Percentiles rank a stretch among this genome's conserved stretches.
phyloP scores from a whole-genome alignment of 2,329 filamentous ascomycete genomes.

The Fusarium sp. region DNA sequence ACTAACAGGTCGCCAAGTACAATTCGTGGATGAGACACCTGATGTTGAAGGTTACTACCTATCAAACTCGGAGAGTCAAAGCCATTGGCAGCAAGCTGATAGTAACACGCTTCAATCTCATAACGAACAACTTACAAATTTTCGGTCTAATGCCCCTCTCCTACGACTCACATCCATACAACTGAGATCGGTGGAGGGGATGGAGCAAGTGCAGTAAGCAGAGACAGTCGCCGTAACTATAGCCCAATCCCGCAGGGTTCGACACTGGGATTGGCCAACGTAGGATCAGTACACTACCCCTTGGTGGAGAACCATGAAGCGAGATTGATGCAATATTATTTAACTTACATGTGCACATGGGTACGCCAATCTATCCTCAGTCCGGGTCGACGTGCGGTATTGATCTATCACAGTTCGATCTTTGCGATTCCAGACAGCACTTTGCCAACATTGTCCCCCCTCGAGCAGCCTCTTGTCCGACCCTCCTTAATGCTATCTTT shows the following conservation, averaged over 20 bases:
- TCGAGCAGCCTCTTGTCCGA: slow-evolving; percentile 58
- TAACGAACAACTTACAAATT: neutral
- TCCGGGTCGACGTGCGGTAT: neutral
- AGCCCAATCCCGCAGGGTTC: neutral
- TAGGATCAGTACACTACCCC: slow-evolving; percentile 26
- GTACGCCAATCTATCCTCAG: slow-evolving; percentile 7
- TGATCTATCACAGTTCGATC: slow-evolving; percentile 48
- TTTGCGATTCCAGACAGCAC: slow-evolving; percentile 53
- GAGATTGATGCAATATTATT: slow-evolving; percentile 41
- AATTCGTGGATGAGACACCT: slow-evolving; percentile 25
- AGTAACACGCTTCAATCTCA: neutral
- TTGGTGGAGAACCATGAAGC: slow-evolving; percentile 34
- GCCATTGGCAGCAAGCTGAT: neutral
- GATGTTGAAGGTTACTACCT: slow-evolving; percentile 27
- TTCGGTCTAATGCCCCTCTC: neutral
- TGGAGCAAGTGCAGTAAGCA: neutral
- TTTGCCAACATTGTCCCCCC: slow-evolving; percentile 64
- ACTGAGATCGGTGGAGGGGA: neutral
- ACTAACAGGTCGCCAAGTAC: neutral
- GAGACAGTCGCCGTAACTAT: neutral
- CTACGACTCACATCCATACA: neutral
- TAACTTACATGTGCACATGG: slow-evolving; percentile 43
- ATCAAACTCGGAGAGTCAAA: neutral
- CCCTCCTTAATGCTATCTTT: slow-evolving; percentile 64
- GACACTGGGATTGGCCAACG: slow-evolving; percentile 9